Evolutionary conservation across 2,329 filamentous ascomycete genomes (phyloP), one percentile per base, ranked within the genome.

Genomic region (Beauveria brongniartii): DNA sequence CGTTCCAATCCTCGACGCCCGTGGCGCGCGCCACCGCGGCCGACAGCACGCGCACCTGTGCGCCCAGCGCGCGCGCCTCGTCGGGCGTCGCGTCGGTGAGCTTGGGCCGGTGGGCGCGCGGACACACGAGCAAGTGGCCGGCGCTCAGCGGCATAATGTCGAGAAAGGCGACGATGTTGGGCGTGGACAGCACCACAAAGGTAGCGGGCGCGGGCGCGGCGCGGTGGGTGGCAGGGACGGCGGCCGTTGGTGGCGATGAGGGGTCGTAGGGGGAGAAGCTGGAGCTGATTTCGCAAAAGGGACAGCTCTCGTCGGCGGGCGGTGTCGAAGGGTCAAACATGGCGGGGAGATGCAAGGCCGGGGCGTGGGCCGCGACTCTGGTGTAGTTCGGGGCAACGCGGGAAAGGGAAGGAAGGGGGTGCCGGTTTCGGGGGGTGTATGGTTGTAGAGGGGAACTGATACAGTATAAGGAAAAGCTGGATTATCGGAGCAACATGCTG

Each of bases 101-200:
- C 71, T 92, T 96, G 64, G 87, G 83, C 61, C 86, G 83, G 77
- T 97, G 94, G 41, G 77, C 71, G 46, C 94, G 83, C 9, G 92
- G 89, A 59, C 88, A 90, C 40, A 97, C 81, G 0, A 97, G 82
- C 7, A 97, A 74, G 78, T 97, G 93, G 1, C 92, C 92, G 0
- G 80, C 80, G 0, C 90, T 89, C 56, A 97, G 84, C 1, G 94
- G 94, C 78, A 95, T 83, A 69, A 97, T 96, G 75, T 97, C 93
- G 67, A 97, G 82, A 75, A 97, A 97, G 47, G 92, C 92, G 64
- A 97, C 77, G 30, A 94, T 84, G 63, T 86, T 73, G 1, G 85
- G 85, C 1, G 90, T 94, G 2, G 90, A 90, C 62, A 97, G 82
- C 37, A 97, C 82, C 34, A 97, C 69, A 69, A 84, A 86, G 20